Evolutionary conservation across 768 basidiomycete species (phyloP).

Genomic region (Lactarius akahatsu): DNA sequence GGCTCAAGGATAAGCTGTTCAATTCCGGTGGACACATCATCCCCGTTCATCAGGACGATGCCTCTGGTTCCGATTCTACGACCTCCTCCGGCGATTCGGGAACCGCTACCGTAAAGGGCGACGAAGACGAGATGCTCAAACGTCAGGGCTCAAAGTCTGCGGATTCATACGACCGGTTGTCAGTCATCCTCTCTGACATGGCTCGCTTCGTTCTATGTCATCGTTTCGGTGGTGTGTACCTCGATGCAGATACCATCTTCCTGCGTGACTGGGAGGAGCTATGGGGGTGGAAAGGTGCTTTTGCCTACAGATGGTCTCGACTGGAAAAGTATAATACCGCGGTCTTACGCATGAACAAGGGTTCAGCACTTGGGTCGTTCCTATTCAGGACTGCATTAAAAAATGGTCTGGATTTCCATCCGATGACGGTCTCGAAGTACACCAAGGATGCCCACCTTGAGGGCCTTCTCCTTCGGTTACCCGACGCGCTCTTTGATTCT

Average conservation of each 20-base stretch:
- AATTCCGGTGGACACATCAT: slow-evolving; percentile 82
- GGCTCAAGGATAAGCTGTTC: slow-evolving; percentile 72
- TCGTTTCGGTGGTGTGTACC: slow-evolving; percentile 93
- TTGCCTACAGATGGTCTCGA: slow-evolving; percentile 95
- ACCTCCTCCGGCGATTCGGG: slow-evolving; percentile 26
- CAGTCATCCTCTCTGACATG: slow-evolving; percentile 95
- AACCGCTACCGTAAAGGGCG: slow-evolving; percentile 24
- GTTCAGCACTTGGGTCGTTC: slow-evolving; percentile 88
- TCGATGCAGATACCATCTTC: slow-evolving; percentile 95
- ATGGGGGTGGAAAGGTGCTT: slow-evolving; percentile 96
- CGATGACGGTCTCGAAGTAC: slow-evolving; percentile 91
- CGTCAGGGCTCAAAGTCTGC: slow-evolving; percentile 88
- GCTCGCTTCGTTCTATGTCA: slow-evolving; percentile 97
- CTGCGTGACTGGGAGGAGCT: slow-evolving; percentile 98
- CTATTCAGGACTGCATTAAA: slow-evolving; percentile 92
- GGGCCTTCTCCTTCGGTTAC: slow-evolving; percentile 78
- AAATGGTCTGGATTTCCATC: slow-evolving; percentile 95
- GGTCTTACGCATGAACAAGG: slow-evolving; percentile 90
- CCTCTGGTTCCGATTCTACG: slow-evolving; percentile 38
- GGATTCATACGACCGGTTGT: slow-evolving; percentile 84
- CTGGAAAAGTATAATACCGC: slow-evolving; percentile 95
- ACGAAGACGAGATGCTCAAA: slow-evolving; percentile 60
- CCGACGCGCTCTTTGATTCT: slow-evolving; percentile 94
- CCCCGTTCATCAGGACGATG: slow-evolving; percentile 53
- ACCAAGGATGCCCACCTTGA: slow-evolving; percentile 87